phyloP scores from a whole-genome alignment of 768 basidiomycete species.

The Hebeloma cylindrosporum region DNA sequence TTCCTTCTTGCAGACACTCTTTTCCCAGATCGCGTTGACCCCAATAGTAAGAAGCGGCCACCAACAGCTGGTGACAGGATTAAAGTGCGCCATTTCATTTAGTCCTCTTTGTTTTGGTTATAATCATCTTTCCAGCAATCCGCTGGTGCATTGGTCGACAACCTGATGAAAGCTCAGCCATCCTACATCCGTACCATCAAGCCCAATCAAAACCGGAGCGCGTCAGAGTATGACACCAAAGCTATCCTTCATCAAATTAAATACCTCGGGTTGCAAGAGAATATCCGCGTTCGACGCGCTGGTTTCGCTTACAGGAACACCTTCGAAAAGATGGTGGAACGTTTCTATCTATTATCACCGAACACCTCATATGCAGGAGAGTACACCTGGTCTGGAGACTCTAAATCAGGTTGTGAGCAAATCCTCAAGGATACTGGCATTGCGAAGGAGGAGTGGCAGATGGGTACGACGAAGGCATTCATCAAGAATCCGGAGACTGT shows the following conservation, averaged over 20 bases:
- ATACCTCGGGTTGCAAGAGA: conserved; percentile 97
- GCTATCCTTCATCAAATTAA: conserved; percentile 99
- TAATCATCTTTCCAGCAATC: conserved; percentile 55
- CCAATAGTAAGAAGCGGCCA: conserved; percentile 95
- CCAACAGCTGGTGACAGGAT: conserved; percentile 98
- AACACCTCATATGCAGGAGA: conserved; percentile 98
- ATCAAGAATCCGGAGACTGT: conserved; percentile 99
- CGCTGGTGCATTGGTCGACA: conserved; percentile 95
- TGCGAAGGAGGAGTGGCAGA: conserved; percentile 97
- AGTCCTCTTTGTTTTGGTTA: not conserved
- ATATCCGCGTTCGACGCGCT: conserved; percentile 94
- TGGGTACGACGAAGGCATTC: conserved; percentile 98
- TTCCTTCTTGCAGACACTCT: conserved; percentile 81
- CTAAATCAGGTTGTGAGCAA: conserved; percentile 87
- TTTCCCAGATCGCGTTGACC: conserved; percentile 94
- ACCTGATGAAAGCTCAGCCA: conserved; percentile 95
- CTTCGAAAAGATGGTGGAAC: conserved; percentile 98
- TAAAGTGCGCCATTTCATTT: conserved; percentile 54
- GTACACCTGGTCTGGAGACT: conserved; percentile 93
- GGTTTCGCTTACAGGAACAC: conserved; percentile 98
- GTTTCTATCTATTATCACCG: conserved; percentile 94
- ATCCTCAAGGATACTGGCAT: conserved; percentile 97
- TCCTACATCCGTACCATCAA: conserved; percentile 99
- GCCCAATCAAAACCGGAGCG: conserved; percentile 94
- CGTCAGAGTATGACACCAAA: conserved; percentile 90